Base-by-base conservation (phyloP, 305 asterid genomes). In the Nicotiana rustica region DNA sequence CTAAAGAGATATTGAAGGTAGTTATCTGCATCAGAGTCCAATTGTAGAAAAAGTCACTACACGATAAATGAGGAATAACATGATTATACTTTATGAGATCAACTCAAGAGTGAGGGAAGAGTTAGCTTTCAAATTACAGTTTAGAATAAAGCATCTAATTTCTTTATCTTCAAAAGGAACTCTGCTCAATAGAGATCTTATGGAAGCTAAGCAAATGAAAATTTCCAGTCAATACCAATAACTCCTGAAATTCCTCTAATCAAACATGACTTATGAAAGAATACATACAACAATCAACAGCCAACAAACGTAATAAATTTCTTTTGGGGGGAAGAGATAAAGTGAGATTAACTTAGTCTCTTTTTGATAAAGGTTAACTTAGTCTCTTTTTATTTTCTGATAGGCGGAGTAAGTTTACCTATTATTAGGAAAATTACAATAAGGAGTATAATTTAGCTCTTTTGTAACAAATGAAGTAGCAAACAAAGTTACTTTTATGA, bases 1-100 rank as follows among this genome's bases (percentile, higher is more conserved):
- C 97, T 90, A 95, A 87, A 71, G 99, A 95, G 84, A 95, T 94
- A 84, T 95, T 93, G 84, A 95, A 95, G 73, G 99, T 95, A 35
- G 97, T 94, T 85, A 95, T 87, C 99, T 95, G 92, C 93, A 90
- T 76, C 70, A 86, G 21, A 18, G 69, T 59, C 55, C 81, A 78
- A 35, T 36, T 56, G 25, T 41, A n/a, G 59, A 61, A 59, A 59
- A 33, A 10, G 59, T 41, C 44, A 49, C 15, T 3, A 49, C 25
- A 75, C 44, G 3, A 52, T 75, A 49, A 71, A 52, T 49, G 79
- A 75, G 79, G 79, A 47, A 3, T 75, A 49, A 75, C 79, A 75
- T 75, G 25, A 75, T 41, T 52, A 75, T 25, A 73, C 29, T 75
- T 44, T 49, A 75, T 4, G 47, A 49, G 47, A 73, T 75, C 65